A percentile compares a stretch with the other conserved stretches of the same genome.
These are phyloP conservation scores for Tolypocladium album DNA, from an alignment of 2,329 filamentous ascomycete genomes.

Conservation along the genomic window DNA sequence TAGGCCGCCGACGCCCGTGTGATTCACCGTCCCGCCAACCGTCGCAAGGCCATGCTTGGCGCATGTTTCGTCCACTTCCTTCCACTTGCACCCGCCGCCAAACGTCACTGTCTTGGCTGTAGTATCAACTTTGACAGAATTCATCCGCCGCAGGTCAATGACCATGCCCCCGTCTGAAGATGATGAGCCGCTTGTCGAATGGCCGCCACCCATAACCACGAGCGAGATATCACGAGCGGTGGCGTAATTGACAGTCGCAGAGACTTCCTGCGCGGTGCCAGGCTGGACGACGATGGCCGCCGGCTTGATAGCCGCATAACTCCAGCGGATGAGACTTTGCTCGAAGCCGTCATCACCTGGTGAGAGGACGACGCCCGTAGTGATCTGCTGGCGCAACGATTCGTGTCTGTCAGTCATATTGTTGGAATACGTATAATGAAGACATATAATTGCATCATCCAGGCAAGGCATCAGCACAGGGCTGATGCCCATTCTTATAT, in stretches of 20 bases:
- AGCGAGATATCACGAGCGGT: slow-evolving; percentile 32
- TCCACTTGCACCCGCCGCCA: slow-evolving; percentile 42
- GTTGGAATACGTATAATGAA: neutral
- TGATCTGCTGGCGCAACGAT: slow-evolving; percentile 8
- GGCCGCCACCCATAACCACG: slow-evolving; percentile 43
- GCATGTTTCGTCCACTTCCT: slow-evolving; percentile 40
- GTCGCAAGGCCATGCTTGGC: slow-evolving; percentile 42
- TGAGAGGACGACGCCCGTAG: slow-evolving; percentile 17
- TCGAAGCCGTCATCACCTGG: slow-evolving; percentile 21
- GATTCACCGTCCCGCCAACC: slow-evolving; percentile 50
- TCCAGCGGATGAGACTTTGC: slow-evolving; percentile 25
- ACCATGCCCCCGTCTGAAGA: slow-evolving; percentile 40
- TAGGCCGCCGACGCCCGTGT: slow-evolving; percentile 51
- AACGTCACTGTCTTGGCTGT: slow-evolving; percentile 32
- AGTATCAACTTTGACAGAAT: slow-evolving; percentile 34
- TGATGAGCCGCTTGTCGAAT: slow-evolving; percentile 40
- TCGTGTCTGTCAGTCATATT: slow-evolving; percentile 3
- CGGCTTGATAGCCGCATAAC: slow-evolving; percentile 22
- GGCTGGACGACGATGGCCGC: slow-evolving; percentile 34
- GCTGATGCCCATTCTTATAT: neutral
- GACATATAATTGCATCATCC: neutral
- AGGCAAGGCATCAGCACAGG: neutral
- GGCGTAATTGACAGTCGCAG: slow-evolving; percentile 32
- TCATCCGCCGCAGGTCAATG: slow-evolving; percentile 42
- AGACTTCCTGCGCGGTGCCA: slow-evolving; percentile 26